Base-by-base conservation (phyloP, 192 early-diverging fungal genomes). In the Phlyctochytrium bullatum region DNA sequence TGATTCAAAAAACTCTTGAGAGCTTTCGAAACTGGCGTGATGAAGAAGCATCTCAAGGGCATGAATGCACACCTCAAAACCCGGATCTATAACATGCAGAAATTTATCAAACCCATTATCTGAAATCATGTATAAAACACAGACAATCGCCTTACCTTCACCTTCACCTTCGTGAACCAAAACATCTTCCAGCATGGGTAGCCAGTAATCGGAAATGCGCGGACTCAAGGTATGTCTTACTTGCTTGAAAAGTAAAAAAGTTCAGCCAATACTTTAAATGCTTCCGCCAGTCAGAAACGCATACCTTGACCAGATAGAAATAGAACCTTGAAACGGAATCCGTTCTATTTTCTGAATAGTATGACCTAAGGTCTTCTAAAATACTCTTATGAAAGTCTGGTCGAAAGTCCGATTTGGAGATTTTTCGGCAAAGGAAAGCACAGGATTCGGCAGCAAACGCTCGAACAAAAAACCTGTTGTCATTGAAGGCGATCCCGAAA, bases 401-500 rank as follows among this genome's bases (percentile, higher is more conserved):
- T n/a, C n/a, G n/a, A n/a, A n/a, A n/a, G n/a, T n/a, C n/a, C n/a
- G n/a, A n/a, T n/a, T 58, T 83, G 6, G 83, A 79, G 14, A 88
- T 81, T 73, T 93, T 94, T 28, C 95, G 83, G 54, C 98, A 75
- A 54, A 98, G 80, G 67, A 89, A 96, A 17, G 93, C 89, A 84
- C 96, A 92, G 0, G 95, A 83, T 75, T 98, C 93, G 56, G 93
- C 92, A 0, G 92, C 85, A 73, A 99, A 99, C 47, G 87, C 83
- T 40, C 93, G 88, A 28, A 94, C 86, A 76, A 90, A 90, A 34
- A 82, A 76, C 52, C 89, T 89, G 70, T 86, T 77, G 60, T 88
- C 80, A 56, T 88, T 83, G 12, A 99, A 80, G 20, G 92, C 73
- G 1, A 89, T 89, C 20, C 85, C 67, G 17, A 97, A 66, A n/a